These are phyloP conservation scores for Colletotrichum higginsianum DNA, from an alignment of 2,329 filamentous ascomycete species.

Conservation along the genomic window DNA sequence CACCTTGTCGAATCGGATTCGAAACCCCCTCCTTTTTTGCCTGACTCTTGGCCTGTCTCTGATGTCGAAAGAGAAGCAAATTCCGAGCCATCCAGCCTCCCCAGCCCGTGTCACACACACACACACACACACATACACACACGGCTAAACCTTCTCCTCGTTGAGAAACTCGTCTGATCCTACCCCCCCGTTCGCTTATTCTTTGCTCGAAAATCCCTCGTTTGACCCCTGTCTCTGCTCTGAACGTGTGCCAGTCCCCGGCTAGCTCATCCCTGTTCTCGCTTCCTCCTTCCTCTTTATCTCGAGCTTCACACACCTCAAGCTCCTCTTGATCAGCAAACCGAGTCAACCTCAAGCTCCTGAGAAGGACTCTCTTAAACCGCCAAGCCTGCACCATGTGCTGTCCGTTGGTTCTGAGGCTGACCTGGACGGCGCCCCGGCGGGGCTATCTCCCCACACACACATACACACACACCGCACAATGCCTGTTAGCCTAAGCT, in stretches of 20 bases:
- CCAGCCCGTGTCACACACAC: background rate
- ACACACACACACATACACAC: background rate
- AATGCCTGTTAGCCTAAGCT: slow-evolving; percentile 33
- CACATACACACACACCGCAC: slow-evolving; percentile 26
- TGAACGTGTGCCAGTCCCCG: slow-evolving; percentile 12
- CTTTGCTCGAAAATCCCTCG: slow-evolving; percentile 38
- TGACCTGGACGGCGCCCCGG: slow-evolving; percentile 6
- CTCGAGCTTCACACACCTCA: slow-evolving; percentile 11
- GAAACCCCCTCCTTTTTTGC: slow-evolving; percentile 12
- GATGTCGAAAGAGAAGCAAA: slow-evolving; percentile 20
- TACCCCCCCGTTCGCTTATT: slow-evolving; percentile 29
- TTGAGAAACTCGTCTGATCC: slow-evolving; percentile 11
- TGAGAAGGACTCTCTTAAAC: slow-evolving; percentile 20
- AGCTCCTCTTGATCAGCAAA: slow-evolving; percentile 11
- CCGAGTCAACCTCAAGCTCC: slow-evolving; percentile 10
- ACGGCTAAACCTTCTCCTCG: slow-evolving; percentile 29
- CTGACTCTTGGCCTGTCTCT: slow-evolving; percentile 32
- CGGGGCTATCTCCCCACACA: slow-evolving; percentile 29
- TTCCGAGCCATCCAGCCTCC: slow-evolving; percentile 16
- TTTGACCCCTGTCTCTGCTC: slow-evolving; percentile 3
- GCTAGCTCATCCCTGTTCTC: slow-evolving; percentile 12
- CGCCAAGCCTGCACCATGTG: slow-evolving; percentile 39
- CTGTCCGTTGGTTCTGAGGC: slow-evolving; percentile 30
- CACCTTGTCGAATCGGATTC: slow-evolving; percentile 8
- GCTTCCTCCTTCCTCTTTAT: slow-evolving; percentile 32